Conservation (phyloP, 2,329 filamentous ascomycete species). For the Ceratocystis albifundus region DNA sequence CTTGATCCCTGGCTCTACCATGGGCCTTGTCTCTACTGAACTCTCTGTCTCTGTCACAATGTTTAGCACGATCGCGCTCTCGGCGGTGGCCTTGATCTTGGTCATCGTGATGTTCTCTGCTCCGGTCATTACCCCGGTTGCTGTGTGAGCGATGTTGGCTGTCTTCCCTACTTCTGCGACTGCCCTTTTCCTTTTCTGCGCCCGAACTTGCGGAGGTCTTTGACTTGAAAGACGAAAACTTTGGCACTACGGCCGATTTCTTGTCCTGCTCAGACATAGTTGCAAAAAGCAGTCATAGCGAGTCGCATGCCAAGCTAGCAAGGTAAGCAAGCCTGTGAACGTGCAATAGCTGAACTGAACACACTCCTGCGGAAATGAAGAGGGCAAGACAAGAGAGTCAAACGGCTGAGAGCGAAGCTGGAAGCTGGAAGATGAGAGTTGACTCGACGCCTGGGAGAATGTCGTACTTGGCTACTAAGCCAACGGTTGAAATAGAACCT, state of each 20-base stretch:
- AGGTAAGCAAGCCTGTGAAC: too few species aligned
- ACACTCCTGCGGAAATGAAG: not conserved
- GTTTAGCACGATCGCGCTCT: not conserved
- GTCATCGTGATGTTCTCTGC: constrained; percentile 18
- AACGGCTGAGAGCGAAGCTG: not conserved
- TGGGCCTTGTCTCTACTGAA: not conserved
- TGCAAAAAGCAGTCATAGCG: not conserved
- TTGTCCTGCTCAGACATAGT: constrained; percentile 28
- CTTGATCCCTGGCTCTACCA: constrained; percentile 3
- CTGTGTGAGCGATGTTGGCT: not conserved
- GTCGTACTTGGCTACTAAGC: too few species aligned
- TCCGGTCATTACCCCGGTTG: not conserved
- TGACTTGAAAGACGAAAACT: constrained; percentile 60
- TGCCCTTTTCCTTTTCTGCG: not conserved
- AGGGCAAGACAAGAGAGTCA: not conserved
- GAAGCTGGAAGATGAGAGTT: too few species aligned
- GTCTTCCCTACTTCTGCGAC: not conserved
- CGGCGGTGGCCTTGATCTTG: constrained; percentile 4
- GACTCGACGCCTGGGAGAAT: too few species aligned
- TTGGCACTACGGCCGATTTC: constrained; percentile 41
- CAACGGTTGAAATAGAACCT: too few species aligned
- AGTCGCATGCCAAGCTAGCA: not conserved
- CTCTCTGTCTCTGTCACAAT: constrained; percentile 6
- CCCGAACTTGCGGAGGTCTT: constrained; percentile 11
- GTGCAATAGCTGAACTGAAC: not conserved